Percentiles rank a stretch among this genome's conserved stretches.
Conservation (phyloP, 2,329 filamentous ascomycete genomes). For the Kalaharituber pfeilii region DNA sequence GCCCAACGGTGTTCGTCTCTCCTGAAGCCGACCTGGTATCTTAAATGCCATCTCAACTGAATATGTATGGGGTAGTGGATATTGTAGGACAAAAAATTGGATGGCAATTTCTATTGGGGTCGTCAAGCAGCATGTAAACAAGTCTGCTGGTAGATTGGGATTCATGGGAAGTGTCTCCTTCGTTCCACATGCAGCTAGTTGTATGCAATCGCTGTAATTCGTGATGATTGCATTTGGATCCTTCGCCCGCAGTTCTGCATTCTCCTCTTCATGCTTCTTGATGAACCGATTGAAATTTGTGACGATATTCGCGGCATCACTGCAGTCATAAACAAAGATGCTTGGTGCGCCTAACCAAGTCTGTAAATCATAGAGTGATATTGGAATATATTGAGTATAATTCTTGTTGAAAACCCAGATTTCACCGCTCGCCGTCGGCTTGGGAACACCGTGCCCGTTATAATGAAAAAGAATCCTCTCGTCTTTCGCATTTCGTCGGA, state of each 20-base stretch:
- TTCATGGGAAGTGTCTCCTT: constrained; percentile 92
- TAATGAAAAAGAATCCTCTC: constrained; percentile 96
- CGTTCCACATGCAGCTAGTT: constrained; percentile 76
- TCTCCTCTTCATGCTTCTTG: constrained; percentile 84
- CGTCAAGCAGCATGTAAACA: constrained; percentile 90
- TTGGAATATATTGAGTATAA: constrained; percentile 96
- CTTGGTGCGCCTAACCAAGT: constrained; percentile 91
- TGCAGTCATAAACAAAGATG: constrained; percentile 95
- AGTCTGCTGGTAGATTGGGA: constrained; percentile 75
- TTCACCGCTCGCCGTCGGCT: constrained; percentile 86
- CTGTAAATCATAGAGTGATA: constrained; percentile 87
- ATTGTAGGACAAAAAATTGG: constrained; percentile 90
- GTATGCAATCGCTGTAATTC: constrained; percentile 70
- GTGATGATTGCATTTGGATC: constrained; percentile 50
- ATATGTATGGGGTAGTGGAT: constrained; percentile 51
- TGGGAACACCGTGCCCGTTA: constrained; percentile 92
- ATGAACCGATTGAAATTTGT: constrained; percentile 88
- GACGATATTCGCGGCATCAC: constrained; percentile 87
- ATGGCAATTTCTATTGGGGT: constrained; percentile 96
- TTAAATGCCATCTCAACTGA: constrained; percentile 70
- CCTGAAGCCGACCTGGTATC: constrained; percentile 78
- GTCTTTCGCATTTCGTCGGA: constrained; percentile 83
- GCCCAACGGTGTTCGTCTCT: constrained; percentile 79
- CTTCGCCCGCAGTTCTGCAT: constrained; percentile 53
- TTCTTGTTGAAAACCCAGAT: constrained; percentile 99